Evolutionary conservation across 179 eudicot species (phyloP).

Genomic region (Corrigiola litoralis): DNA sequence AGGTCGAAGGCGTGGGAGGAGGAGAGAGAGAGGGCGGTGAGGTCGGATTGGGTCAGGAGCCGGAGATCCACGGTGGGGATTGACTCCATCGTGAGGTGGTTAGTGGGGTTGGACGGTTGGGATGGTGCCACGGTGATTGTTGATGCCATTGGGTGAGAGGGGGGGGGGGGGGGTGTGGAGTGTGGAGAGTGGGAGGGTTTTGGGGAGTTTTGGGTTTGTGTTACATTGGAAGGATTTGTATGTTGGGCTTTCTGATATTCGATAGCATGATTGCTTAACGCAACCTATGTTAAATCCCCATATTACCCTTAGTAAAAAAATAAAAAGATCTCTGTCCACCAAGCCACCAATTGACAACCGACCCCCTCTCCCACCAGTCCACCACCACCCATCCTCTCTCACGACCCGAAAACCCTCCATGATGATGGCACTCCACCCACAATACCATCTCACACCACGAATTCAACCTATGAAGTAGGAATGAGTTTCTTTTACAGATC

Average conservation of each 20-base stretch:
- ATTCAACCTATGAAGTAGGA: no score
- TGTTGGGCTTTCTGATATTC: not conserved
- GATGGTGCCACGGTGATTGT: conserved; percentile 31
- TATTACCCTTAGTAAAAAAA: no score
- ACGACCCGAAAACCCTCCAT: no score
- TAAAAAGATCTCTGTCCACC: no score
- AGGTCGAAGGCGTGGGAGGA: conserved; percentile 51
- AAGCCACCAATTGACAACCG: no score
- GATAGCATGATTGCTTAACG: no score
- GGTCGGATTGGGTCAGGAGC: conserved; percentile 72
- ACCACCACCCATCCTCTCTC: no score
- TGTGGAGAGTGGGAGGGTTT: conserved; percentile 9
- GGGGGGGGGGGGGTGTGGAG: conserved; percentile 8
- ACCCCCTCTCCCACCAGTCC: no score
- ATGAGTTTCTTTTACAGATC: no score
- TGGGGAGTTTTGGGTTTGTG: not conserved
- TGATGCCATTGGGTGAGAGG: conserved; percentile 37
- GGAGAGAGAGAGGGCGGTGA: conserved; percentile 59
- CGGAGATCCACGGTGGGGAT: conserved; percentile 76
- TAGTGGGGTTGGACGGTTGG: conserved; percentile 14
- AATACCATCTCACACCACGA: no score
- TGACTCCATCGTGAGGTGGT: conserved; percentile 42
- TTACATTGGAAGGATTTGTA: not conserved
- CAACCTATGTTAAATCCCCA: no score
- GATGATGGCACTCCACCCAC: no score